Evolutionary conservation across 75 land plant species (phyloP).

Genomic region (Pinus tabuliformis): DNA sequence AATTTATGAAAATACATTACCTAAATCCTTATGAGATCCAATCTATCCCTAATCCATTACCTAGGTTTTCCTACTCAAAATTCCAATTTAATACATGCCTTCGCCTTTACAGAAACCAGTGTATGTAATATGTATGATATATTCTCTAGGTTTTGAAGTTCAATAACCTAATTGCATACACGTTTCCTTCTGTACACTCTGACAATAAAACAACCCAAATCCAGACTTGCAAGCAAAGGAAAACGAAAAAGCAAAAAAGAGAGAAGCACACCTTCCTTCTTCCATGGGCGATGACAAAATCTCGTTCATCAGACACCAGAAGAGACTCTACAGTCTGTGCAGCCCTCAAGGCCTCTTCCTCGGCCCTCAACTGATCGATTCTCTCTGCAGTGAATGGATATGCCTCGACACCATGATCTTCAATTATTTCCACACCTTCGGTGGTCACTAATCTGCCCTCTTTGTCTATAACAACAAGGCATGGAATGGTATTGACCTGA

Average conservation of each 20-base stretch:
- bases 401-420: slow-evolving; percentile 41
- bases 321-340: slow-evolving; percentile 60
- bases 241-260: background rate
- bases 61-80: too few species aligned
- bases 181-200: too few species aligned
- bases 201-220: too few species aligned
- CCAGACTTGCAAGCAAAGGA: too few species aligned
- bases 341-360: slow-evolving; percentile 37
- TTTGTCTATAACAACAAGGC: slow-evolving; percentile 45
- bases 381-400: slow-evolving; percentile 65
- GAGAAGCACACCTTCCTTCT: slow-evolving; percentile 15
- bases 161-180: too few species aligned
- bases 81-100: too few species aligned
- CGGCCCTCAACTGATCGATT: slow-evolving; percentile 34
- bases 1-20: too few species aligned
- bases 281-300: slow-evolving; percentile 39
- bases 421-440: slow-evolving; percentile 39
- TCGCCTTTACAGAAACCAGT: too few species aligned
- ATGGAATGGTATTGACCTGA: slow-evolving; percentile 40
- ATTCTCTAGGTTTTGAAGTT: too few species aligned
- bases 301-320: slow-evolving; percentile 28
- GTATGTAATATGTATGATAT: too few species aligned
- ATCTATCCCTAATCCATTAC: too few species aligned
- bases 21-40: too few species aligned
- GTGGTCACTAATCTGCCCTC: slow-evolving; percentile 53